Base-by-base conservation (phyloP, 1,284 basidiomycete species). In the Trametes pubescens region DNA sequence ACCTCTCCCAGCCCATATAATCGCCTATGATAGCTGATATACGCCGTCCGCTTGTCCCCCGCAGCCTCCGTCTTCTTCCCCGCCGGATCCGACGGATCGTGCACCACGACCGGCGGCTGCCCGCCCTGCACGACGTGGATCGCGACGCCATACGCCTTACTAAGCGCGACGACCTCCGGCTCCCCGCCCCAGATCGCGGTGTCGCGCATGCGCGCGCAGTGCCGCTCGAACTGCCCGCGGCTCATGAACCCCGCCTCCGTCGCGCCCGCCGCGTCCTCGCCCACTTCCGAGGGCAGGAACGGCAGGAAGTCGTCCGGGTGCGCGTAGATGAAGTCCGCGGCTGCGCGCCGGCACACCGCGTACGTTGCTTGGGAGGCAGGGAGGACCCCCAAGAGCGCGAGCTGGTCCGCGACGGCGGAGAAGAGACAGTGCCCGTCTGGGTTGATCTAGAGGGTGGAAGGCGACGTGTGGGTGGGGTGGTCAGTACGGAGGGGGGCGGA, bases 381-480 rank as follows among this genome's bases (percentile, higher is more conserved):
- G 26, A 92, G 69, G 49, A 92, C 78, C 54, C 84, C 83, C 22
- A 90, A 84, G 22, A 91, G 77, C 51, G 79, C 82, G 58, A 96
- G 87, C 74, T 96, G 96, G 75, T 99, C 95, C 21, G 94, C 96
- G 13, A 99, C 83, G 5, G 96, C 94, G 48, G 95, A 92, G 79
- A 93, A 99, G 44, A 98, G 87, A 80, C 96, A 99, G 73, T 99
- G 96, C 0, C 96, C 96, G 73, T 99, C 96, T 10, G 96, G 94
- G 66, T 89, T 90, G 72, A 98, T 93, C 93, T 96, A 69, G 4
- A 48, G 22, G 47, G 11, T 29, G 8, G n/a, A 29, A 8, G 24
- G 24, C 29, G 26, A 21, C 24, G 18, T 34, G n/a, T 47, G 32
- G 7, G 65, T 22, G 51, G 3, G n/a, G 26, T 16, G 58, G 26